These are phyloP conservation scores for Podaxis sp. DNA, from an alignment of 768 basidiomycete species.

Conservation along the genomic window DNA sequence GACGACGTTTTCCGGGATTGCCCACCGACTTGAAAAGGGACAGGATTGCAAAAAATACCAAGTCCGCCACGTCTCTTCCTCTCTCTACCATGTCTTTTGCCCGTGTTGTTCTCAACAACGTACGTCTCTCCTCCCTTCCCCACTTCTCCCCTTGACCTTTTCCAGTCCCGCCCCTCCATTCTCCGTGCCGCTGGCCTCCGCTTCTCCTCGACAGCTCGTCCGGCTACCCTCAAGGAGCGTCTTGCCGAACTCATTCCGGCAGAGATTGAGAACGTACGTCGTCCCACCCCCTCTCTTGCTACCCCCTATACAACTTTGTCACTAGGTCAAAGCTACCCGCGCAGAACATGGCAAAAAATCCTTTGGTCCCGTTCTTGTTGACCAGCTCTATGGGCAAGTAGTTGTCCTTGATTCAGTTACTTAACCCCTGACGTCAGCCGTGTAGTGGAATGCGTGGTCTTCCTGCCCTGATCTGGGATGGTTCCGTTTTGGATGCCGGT, in stretches of 20 bases:
- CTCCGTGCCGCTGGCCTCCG: constrained; percentile 50
- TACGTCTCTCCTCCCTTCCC: constrained; percentile 24
- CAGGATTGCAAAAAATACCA: constrained; percentile 3
- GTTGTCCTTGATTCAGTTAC: neutral
- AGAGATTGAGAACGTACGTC: constrained; percentile 70
- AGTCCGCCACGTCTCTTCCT: constrained; percentile 16
- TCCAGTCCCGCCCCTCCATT: constrained; percentile 51
- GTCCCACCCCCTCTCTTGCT: neutral
- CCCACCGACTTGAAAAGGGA: neutral
- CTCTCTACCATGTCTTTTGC: constrained; percentile 43
- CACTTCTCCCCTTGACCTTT: constrained; percentile 14
- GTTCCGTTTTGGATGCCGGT: constrained; percentile 95
- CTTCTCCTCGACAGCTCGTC: constrained; percentile 68
- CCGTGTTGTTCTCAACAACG: constrained; percentile 37
- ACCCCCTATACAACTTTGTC: constrained; percentile 15
- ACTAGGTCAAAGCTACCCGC: constrained; percentile 79
- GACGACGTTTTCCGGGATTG: constrained; percentile 19
- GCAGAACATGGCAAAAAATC: constrained; percentile 88
- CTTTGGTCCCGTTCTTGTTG: constrained; percentile 88
- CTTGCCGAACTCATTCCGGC: constrained; percentile 91
- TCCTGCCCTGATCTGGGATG: constrained; percentile 97
- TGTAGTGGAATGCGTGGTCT: constrained; percentile 83
- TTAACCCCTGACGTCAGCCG: constrained; percentile 11
- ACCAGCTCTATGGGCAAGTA: constrained; percentile 84
- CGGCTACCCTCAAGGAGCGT: constrained; percentile 85